Conservation (phyloP, 345 rosid species). For the Aegle marmelos region DNA sequence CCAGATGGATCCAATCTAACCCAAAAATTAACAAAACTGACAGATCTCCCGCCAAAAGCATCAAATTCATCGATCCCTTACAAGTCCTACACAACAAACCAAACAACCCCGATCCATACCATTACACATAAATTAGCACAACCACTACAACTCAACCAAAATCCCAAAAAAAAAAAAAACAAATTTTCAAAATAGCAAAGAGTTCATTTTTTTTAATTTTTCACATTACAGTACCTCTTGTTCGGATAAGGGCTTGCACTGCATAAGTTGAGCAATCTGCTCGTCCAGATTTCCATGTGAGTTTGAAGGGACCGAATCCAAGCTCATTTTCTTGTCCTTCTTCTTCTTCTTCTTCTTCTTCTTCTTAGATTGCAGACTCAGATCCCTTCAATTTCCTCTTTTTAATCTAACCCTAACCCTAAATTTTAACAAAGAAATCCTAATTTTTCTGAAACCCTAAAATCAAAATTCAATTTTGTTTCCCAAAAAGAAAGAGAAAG, state of each 20-base stretch:
- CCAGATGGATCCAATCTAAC: slow-evolving; percentile 5
- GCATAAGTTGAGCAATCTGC: slow-evolving; percentile 57
- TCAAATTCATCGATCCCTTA: not conserved
- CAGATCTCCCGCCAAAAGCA: slow-evolving; percentile 6
- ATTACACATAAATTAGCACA: not conserved
- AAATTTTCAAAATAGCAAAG: not conserved
- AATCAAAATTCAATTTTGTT: slow-evolving; percentile 1
- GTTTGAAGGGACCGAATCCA: slow-evolving; percentile 42
- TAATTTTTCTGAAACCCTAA: slow-evolving; percentile 15
- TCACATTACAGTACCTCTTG: slow-evolving; percentile 31
- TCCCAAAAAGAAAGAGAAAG: not conserved
- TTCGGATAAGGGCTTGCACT: slow-evolving; percentile 63
- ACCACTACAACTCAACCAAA: not conserved
- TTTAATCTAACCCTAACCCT: not conserved
- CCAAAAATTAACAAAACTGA: not conserved
- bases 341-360: not conserved
- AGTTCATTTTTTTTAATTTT: not conserved
- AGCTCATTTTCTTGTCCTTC: slow-evolving; percentile 30
- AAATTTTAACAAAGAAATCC: not conserved
- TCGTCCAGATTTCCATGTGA: slow-evolving; percentile 51
- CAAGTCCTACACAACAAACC: not conserved
- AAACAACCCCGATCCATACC: slow-evolving; percentile 4
- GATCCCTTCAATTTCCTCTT: slow-evolving; percentile 18
- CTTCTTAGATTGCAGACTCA: slow-evolving; percentile 13
- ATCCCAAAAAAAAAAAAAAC: not conserved